A percentile compares a stretch with the other conserved stretches of the same genome.
Conservation (phyloP, 139 green algal genomes). For the Chlorella sp. region DNA sequence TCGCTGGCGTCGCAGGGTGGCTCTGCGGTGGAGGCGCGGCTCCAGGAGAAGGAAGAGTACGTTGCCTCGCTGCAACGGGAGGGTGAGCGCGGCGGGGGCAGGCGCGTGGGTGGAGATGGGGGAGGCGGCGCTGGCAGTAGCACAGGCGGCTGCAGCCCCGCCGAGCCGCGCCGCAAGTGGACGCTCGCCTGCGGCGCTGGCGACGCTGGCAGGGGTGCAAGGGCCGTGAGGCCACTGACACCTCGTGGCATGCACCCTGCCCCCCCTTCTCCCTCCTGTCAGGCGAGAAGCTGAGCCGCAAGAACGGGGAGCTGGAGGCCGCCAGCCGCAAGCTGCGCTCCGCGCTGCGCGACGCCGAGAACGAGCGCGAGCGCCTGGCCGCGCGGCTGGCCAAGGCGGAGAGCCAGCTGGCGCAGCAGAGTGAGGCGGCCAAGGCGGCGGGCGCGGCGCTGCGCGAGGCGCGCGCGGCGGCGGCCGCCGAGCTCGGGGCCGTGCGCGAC, state of each 20-base stretch:
- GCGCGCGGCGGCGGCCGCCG: conserved; percentile 4
- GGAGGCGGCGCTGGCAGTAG: too few relatives aligned
- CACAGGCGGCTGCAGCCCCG: too few relatives aligned
- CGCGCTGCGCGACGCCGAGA: conserved; percentile 24
- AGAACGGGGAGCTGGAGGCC: conserved; percentile 52
- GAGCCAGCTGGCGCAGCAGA: conserved; percentile 17
- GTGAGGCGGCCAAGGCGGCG: background rate
- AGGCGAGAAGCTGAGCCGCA: conserved; percentile 40
- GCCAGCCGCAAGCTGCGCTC: conserved; percentile 17
- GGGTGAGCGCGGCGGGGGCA: too few relatives aligned
- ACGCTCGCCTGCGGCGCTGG: too few relatives aligned
- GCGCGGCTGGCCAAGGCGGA: conserved; percentile 30
- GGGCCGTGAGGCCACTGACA: too few relatives aligned
- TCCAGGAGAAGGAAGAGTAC: conserved; percentile 47
- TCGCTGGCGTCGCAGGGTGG: conserved; percentile 43
- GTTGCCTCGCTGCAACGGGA: conserved; percentile 56
- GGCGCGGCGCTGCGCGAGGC: conserved; percentile 16
- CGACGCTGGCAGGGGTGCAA: too few relatives aligned
- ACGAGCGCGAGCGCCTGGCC: conserved; percentile 40
- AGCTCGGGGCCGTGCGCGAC: conserved; percentile 8
- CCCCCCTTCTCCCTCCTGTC: too few relatives aligned
- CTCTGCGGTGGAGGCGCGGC: conserved; percentile 41
- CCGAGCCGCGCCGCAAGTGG: too few relatives aligned
- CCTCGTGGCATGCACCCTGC: too few relatives aligned
- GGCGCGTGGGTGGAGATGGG: too few relatives aligned